phyloP scores from a whole-genome alignment of 108 stramenopile species.

The Cyclostephanos invisitatus region DNA sequence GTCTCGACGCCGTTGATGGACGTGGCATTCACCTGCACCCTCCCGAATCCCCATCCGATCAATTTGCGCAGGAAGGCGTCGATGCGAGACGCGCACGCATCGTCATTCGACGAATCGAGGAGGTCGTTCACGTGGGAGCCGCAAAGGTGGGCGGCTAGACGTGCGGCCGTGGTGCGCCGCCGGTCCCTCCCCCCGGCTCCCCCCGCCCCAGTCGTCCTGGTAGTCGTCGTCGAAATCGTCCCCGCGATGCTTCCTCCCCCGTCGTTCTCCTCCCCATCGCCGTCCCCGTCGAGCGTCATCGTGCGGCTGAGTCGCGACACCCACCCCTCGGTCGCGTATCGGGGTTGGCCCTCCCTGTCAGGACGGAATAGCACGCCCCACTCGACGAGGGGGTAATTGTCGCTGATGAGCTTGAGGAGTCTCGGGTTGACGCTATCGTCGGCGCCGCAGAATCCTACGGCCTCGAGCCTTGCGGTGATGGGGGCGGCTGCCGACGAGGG shows the following conservation, averaged over 20 bases:
- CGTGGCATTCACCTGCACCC: slow-evolving; percentile 96
- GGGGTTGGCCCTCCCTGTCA: slow-evolving; percentile 88
- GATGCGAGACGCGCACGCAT: slow-evolving; percentile 36
- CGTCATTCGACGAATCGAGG: slow-evolving; percentile 36
- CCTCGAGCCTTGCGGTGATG: slow-evolving; percentile 46
- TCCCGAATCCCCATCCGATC: slow-evolving; percentile 68
- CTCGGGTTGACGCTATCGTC: slow-evolving; percentile 90
- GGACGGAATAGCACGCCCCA: slow-evolving; percentile 94
- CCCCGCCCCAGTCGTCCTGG: not conserved
- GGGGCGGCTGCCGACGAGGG: not conserved
- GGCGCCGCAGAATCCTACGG: slow-evolving; percentile 92
- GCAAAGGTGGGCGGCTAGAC: slow-evolving; percentile 92
- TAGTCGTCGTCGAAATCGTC: no score
- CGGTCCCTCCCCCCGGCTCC: not conserved
- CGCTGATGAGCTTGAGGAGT: slow-evolving; percentile 58
- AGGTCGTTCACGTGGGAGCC: slow-evolving; percentile 87
- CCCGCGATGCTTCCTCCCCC: not conserved
- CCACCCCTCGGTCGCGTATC: slow-evolving; percentile 83
- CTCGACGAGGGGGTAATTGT: slow-evolving; percentile 80
- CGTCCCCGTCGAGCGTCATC: slow-evolving; percentile 19
- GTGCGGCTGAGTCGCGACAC: slow-evolving; percentile 45
- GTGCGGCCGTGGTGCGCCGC: slow-evolving; percentile 30
- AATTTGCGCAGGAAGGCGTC: slow-evolving; percentile 65
- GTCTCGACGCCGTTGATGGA: slow-evolving; percentile 92
- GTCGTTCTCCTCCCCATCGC: not conserved